These are phyloP conservation scores for Cymbomonas tetramitiformis DNA, from an alignment of 139 green algal genomes.

Conservation along the genomic window DNA sequence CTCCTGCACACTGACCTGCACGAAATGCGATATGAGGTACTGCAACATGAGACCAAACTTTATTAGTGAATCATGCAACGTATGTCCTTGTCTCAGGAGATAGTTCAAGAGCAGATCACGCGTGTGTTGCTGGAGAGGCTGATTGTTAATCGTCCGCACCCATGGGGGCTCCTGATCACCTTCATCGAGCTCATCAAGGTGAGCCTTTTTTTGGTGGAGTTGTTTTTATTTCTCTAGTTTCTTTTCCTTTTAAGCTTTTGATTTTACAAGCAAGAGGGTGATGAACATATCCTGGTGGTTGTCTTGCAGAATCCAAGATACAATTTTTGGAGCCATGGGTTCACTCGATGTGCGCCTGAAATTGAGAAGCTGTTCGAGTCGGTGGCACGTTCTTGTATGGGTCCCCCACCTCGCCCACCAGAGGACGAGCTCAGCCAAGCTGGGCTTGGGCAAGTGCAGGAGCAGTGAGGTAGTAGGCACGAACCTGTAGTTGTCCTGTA, in stretches of 20 bases:
- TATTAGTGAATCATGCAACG: background rate
- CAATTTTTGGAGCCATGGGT: slow-evolving; percentile 86
- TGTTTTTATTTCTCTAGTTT: no score
- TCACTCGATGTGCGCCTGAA: slow-evolving; percentile 82
- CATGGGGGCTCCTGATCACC: slow-evolving; percentile 90
- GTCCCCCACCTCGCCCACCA: no score
- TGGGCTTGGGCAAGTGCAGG: no score
- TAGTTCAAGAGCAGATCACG: slow-evolving; percentile 85
- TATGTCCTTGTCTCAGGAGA: slow-evolving; percentile 27
- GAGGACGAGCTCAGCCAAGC: no score
- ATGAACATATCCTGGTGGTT: background rate
- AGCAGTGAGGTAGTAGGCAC: no score
- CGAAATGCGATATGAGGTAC: background rate
- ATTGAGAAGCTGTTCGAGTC: slow-evolving; percentile 91
- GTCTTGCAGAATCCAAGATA: slow-evolving; percentile 92
- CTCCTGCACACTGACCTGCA: background rate
- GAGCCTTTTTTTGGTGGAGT: background rate
- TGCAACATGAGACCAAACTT: background rate
- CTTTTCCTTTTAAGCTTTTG: no score
- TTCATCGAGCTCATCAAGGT: slow-evolving; percentile 99
- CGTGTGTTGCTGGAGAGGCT: slow-evolving; percentile 91
- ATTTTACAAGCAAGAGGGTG: no score
- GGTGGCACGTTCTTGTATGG: slow-evolving; percentile 55
- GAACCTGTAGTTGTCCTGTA: no score
- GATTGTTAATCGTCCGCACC: slow-evolving; percentile 89